These are phyloP conservation scores for Phycomyces blakesleeanus DNA, from an alignment of 192 early-diverging fungal species.

Conservation along the genomic window DNA sequence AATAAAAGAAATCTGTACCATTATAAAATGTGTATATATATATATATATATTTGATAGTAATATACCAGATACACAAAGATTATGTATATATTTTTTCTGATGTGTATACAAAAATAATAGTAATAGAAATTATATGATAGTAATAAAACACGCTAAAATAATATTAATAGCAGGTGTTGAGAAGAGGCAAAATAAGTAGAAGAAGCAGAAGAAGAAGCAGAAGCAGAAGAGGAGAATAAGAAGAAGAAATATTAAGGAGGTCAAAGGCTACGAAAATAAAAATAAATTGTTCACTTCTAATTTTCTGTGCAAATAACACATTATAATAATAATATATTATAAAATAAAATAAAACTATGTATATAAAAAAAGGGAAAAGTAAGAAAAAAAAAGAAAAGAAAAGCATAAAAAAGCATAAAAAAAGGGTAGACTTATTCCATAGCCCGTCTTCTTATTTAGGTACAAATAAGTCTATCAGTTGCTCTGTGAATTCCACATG, in stretches of 20 bases:
- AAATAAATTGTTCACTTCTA: neutral
- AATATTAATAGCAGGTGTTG: no score
- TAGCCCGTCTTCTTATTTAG: neutral
- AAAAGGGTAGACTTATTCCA: neutral
- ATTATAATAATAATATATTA: slow-evolving; percentile 5
- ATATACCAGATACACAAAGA: no score
- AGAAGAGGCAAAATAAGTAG: neutral
- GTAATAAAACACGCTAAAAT: no score
- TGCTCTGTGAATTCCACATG: slow-evolving; percentile 17
- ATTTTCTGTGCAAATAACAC: neutral
- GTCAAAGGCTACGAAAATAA: neutral
- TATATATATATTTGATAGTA: neutral
- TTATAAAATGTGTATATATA: no score
- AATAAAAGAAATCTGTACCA: neutral
- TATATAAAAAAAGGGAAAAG: neutral
- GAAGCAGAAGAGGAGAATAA: slow-evolving; percentile 1
- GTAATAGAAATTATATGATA: no score
- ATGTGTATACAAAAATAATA: no score
- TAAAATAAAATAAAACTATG: neutral
- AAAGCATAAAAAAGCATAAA: slow-evolving; percentile 3
- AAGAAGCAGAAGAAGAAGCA: slow-evolving; percentile 6
- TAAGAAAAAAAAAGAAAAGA: slow-evolving; percentile 1
- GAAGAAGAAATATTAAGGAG: neutral
- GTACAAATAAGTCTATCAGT: neutral
- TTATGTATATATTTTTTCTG: no score